Percentiles rank a stretch among this genome's conserved stretches.
phyloP scores from a whole-genome alignment of 257 asterid species.

The Fraxinus excelsior region DNA sequence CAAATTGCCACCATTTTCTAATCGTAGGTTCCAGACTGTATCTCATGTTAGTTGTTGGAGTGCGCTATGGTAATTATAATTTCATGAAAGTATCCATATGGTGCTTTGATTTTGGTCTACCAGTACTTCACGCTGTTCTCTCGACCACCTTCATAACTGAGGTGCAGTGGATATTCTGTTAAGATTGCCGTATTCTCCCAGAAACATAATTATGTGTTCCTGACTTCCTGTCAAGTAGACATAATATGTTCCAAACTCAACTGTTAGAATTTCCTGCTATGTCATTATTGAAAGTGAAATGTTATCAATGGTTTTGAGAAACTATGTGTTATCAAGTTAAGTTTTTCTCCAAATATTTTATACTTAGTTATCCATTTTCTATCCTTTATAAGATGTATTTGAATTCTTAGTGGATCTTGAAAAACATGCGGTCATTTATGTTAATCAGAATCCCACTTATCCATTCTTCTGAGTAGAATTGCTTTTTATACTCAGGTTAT shows the following conservation, averaged over 20 bases:
- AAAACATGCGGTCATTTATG: neutral
- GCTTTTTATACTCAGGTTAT: neutral
- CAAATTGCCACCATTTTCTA: neutral
- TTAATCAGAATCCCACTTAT: neutral
- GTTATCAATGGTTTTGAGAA: neutral
- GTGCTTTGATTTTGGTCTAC: neutral
- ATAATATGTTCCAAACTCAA: neutral
- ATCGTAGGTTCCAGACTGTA: neutral
- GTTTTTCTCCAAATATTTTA: neutral
- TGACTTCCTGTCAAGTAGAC: neutral
- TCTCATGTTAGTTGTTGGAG: slow-evolving; percentile 1
- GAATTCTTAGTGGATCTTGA: neutral
- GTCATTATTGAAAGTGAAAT: neutral
- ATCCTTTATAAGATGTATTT: neutral
- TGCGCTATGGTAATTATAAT: neutral
- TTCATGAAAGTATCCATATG: neutral
- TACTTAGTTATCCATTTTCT: neutral
- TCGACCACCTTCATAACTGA: neutral
- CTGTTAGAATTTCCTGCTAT: neutral
- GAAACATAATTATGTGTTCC: neutral
- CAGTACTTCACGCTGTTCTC: neutral
- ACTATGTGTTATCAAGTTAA: too few species aligned
- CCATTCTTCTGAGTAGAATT: neutral
- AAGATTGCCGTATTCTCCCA: neutral
- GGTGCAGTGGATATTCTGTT: neutral